Base-by-base conservation (phyloP, 73 alveolate genomes). In the Paramecium pentaurelia region DNA sequence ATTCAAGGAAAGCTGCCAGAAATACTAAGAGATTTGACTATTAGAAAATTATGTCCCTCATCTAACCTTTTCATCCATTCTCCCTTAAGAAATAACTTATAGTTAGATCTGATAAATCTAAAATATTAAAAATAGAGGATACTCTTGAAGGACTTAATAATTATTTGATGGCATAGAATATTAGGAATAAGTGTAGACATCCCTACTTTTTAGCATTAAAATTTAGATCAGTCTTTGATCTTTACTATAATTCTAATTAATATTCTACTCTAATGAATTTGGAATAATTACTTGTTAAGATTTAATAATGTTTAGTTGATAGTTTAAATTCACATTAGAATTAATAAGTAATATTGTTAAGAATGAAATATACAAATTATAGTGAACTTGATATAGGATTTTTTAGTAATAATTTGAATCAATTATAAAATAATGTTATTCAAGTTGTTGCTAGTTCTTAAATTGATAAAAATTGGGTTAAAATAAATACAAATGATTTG, bases 111-210 rank as follows among this genome's bases (percentile, higher is more conserved):
- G 91, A 42, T 20, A 80, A 80, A 11, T 36, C 45, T 9, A 47
- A 42, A 80, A 20, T 40, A 22, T 42, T 40, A 20, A 27, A 47
- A 20, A 49, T 80, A 38, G 91, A 80, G 6, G 91, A 80, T 28
- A 32, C 91, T 44, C 47, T 80, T 12, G 44, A 42, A 32, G 91
- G 91, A 22, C 14, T 80, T 11, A 47, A 80, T n/a, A 45, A 80
- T 12, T 80, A 80, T 47, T 47, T 44, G 2, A 80, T 47, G 71
- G 91, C 91, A 8, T 36, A 80, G 14, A 80, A 80, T 47, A 80
- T 80, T 11, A 34, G 91, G 12, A 45, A 80, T 45, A 80, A 80
- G 49, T 80, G 91, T 49, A 80, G 91, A n/a, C 91, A 80, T 28
- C 91, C 91, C 0, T 80, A 25, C 14, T 80, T 80, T 80, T 12